Evolutionary conservation across 805 yeast genomes (phyloP).

Genomic region (Lachancea quebecensis): DNA sequence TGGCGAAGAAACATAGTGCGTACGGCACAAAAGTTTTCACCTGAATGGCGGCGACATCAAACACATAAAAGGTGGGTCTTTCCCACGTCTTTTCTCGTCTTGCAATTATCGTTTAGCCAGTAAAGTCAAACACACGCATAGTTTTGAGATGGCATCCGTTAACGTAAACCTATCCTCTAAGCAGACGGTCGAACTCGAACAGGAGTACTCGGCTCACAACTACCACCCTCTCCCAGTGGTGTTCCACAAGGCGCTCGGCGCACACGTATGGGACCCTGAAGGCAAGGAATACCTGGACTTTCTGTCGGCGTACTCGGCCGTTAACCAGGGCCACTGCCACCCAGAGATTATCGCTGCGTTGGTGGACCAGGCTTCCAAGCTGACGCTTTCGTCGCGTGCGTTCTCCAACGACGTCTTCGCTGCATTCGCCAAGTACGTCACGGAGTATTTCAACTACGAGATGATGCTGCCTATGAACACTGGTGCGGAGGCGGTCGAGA

Average conservation of each 20-base stretch:
- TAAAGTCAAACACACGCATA: not conserved
- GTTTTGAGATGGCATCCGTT: not conserved
- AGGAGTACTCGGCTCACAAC: slow-evolving; percentile 87
- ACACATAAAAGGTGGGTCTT: too few relatives aligned
- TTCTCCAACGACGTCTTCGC: slow-evolving; percentile 88
- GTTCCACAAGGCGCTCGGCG: slow-evolving; percentile 78
- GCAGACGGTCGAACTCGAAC: slow-evolving; percentile 62
- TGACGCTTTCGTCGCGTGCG: slow-evolving; percentile 88
- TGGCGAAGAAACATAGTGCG: not conserved
- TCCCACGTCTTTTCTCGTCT: not conserved
- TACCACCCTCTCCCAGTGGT: slow-evolving; percentile 97
- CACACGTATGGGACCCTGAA: slow-evolving; percentile 97
- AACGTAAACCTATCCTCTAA: slow-evolving; percentile 51
- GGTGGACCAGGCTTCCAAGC: slow-evolving; percentile 73
- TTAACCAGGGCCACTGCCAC: slow-evolving; percentile 97
- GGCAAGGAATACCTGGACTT: slow-evolving; percentile 91
- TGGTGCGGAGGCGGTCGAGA: slow-evolving; percentile 98
- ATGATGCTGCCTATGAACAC: slow-evolving; percentile 97
- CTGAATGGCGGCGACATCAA: too few relatives aligned
- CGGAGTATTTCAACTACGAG: slow-evolving; percentile 86
- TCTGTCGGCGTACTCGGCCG: slow-evolving; percentile 92
- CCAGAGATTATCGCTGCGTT: slow-evolving; percentile 84
- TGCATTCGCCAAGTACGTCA: slow-evolving; percentile 74
- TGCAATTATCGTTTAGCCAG: not conserved
- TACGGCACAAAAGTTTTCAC: not conserved